phyloP scores from a whole-genome alignment of 192 early-diverging fungal species.

The Coemansia sp. region DNA sequence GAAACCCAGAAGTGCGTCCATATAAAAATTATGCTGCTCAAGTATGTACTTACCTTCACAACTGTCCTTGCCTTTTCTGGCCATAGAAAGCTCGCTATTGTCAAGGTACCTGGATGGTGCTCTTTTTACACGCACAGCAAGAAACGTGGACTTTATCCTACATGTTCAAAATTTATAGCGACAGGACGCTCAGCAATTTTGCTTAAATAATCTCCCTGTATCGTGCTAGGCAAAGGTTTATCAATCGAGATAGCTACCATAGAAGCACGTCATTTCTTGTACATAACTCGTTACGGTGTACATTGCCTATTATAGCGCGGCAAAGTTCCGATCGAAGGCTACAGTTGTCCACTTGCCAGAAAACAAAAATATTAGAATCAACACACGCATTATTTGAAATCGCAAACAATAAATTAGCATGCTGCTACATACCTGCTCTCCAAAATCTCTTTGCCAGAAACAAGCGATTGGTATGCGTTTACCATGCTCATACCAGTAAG shows the following conservation, averaged over 20 bases:
- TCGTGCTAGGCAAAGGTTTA: neutral
- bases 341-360: conserved; percentile 16
- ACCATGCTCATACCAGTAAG: conserved; percentile 55
- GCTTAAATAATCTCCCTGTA: neutral
- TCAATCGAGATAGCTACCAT: conserved; percentile 15
- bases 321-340: conserved; percentile 62
- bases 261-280: conserved; percentile 18
- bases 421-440: conserved; percentile 62
- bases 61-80: neutral
- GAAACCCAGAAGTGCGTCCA: no score
- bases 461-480: conserved; percentile 59
- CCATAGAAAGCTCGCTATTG: neutral
- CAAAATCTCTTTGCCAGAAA: conserved; percentile 61
- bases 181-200: neutral
- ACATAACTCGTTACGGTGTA: conserved; percentile 33
- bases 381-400: neutral
- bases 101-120: conserved; percentile 17
- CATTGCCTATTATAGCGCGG: conserved; percentile 49
- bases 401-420: no score
- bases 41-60: conserved; percentile 16
- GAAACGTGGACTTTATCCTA: conserved; percentile 51
- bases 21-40: neutral
- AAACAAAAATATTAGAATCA: neutral
- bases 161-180: neutral
- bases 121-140: conserved; percentile 22